Evolutionary conservation across 2,329 filamentous ascomycete genomes (phyloP), one percentile per base, ranked within the genome.

Genomic region (Fusarium verticillioides): DNA sequence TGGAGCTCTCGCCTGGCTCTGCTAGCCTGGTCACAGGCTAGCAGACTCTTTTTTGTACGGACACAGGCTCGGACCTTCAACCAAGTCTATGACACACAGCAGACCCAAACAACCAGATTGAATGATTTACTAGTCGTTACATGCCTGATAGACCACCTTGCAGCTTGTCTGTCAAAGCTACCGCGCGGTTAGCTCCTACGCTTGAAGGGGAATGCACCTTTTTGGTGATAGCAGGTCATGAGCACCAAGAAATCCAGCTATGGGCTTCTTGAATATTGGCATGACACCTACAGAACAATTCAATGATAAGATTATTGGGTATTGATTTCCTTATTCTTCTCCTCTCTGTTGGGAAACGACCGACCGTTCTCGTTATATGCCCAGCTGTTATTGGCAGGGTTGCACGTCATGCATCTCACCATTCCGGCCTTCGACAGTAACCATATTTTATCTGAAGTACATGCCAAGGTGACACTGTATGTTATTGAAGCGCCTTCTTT

Each of bases 91-190:
- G 58, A 52, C 50, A 49, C 30, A 58, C 26, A n/a, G 49, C 36
- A 23, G 23, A n/a, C 30, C 44, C 36, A 36, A 42, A 36, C 18
- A 30, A 40, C n/a, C 34, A 43, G 44, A 32, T 36, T 19, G 36
- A 52, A 37, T 16, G 23, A 42, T 44, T 63, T 32, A 36, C 34
- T 28, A 40, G 26, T 39, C 18, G 40, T 37, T 40, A 16, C 34
- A 59, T 37, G n/a, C 28, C 19, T 44, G 34, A 42, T 44, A 39
- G 32, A 32, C 26, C 32, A 26, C 44, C 40, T 10, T 52, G 40
- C 62, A 47, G 42, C 37, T 57, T 36, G 44, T 53, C 36, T 32
- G 56, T 60, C 37, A 62, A 43, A 46, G 53, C 57, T 54, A 54
- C 18, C 47, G 44, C 37, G n/a, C 32, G 40, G 49, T 61, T 59